Conservation (phyloP, 305 asterid species). For the Ilex paraguariensis region DNA sequence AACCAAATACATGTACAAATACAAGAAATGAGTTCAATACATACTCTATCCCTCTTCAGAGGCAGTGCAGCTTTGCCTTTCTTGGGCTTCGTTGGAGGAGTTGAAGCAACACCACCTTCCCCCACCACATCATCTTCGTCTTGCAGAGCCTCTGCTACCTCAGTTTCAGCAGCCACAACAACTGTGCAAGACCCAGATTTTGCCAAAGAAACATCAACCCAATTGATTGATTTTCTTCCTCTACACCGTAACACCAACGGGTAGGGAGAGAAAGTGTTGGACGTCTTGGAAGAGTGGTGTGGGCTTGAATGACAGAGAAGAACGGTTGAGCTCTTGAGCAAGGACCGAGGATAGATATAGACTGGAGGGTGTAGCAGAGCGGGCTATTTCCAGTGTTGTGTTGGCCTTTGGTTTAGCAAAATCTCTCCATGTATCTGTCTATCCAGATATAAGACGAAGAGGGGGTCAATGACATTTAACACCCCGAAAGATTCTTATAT, state of each 20-base stretch:
- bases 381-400: too few species aligned
- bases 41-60: constrained; percentile 87
- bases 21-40: constrained; percentile 1
- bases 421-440: too few species aligned
- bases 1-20: not conserved
- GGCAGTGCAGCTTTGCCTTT: constrained; percentile 93
- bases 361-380: too few species aligned
- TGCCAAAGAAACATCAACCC: constrained; percentile 36
- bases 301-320: constrained; percentile 33
- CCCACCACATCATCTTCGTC: constrained; percentile 20
- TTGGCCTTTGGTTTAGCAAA: too few species aligned
- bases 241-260: constrained; percentile 49
- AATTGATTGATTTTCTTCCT: constrained; percentile 16
- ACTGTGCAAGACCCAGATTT: constrained; percentile 22
- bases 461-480: too few species aligned
- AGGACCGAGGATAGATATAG: constrained; percentile 26
- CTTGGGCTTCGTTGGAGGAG: constrained; percentile 70
- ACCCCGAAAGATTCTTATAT: too few species aligned
- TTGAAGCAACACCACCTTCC: constrained; percentile 35
- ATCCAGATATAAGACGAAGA: too few species aligned
- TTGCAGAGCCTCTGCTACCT: constrained; percentile 39
- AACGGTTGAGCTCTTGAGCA: constrained; percentile 47
- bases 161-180: constrained; percentile 42
- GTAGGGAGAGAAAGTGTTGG: constrained; percentile 28
- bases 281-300: constrained; percentile 23